phyloP scores from a whole-genome alignment of 176 grass and related monocot genomes.

The Oryza rufipogon region DNA sequence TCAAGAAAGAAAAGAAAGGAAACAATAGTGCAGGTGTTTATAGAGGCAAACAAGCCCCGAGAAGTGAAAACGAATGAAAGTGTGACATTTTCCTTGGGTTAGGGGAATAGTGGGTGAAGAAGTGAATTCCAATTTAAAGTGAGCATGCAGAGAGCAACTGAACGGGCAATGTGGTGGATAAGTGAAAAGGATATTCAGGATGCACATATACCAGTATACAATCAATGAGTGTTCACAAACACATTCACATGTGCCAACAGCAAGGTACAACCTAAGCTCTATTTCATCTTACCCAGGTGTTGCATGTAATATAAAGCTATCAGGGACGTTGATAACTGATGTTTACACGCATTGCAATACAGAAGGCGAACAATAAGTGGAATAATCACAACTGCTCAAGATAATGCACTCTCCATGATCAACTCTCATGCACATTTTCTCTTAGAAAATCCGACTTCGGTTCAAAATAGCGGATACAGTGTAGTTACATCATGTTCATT shows the following conservation, averaged over 20 bases:
- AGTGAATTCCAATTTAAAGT: background rate
- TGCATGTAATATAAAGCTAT: background rate
- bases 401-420: background rate
- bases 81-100: no score
- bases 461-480: conserved; percentile 30
- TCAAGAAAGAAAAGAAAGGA: background rate
- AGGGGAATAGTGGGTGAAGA: no score
- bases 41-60: no score
- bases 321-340: background rate
- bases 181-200: background rate
- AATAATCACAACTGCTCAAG: background rate
- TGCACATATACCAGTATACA: background rate
- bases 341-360: background rate
- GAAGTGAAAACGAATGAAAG: no score
- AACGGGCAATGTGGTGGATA: background rate
- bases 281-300: background rate
- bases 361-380: background rate
- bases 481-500: conserved; percentile 24
- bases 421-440: background rate
- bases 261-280: background rate
- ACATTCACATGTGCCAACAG: background rate
- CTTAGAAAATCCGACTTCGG: background rate
- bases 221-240: no score
- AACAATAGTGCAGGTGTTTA: no score
- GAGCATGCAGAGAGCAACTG: background rate